Evolutionary conservation across 202 grass and related monocot species (phyloP).

Genomic region (Sporobolus alterniflorus): DNA sequence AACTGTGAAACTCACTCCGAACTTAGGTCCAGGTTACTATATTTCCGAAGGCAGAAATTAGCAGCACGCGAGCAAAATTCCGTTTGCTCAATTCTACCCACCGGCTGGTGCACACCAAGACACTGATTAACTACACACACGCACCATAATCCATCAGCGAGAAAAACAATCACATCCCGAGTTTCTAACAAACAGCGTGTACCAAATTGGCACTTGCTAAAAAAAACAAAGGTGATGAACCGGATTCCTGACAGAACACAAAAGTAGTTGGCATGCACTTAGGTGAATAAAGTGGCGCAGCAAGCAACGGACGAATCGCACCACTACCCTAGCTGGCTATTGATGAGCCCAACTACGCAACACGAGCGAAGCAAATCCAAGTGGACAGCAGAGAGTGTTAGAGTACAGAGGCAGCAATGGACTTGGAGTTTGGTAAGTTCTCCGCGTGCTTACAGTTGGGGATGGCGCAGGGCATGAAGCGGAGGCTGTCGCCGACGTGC

Average conservation of each 20-base stretch:
- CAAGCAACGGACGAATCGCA: neutral
- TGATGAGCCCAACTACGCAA: neutral
- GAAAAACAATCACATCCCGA: neutral
- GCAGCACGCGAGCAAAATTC: neutral
- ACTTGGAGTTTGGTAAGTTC: neutral
- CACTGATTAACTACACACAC: neutral
- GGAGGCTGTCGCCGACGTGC: conserved; percentile 57
- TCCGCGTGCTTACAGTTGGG: conserved; percentile 68
- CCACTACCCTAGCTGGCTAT: conserved; percentile 2
- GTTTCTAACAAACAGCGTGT: neutral
- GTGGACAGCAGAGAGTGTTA: neutral
- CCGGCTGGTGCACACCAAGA: neutral
- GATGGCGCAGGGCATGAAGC: conserved; percentile 87
- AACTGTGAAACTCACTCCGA: neutral
- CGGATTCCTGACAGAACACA: neutral
- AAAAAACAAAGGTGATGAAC: no score
- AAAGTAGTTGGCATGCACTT: neutral
- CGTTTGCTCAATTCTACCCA: neutral
- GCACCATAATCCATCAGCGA: neutral
- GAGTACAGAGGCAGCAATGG: neutral
- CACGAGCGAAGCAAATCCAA: neutral
- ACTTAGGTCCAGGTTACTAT: neutral
- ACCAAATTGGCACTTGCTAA: no score
- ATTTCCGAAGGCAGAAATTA: neutral
- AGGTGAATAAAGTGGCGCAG: no score